Base-by-base conservation (phyloP, 1,284 basidiomycete species). In the Microbotryum intermedium region DNA sequence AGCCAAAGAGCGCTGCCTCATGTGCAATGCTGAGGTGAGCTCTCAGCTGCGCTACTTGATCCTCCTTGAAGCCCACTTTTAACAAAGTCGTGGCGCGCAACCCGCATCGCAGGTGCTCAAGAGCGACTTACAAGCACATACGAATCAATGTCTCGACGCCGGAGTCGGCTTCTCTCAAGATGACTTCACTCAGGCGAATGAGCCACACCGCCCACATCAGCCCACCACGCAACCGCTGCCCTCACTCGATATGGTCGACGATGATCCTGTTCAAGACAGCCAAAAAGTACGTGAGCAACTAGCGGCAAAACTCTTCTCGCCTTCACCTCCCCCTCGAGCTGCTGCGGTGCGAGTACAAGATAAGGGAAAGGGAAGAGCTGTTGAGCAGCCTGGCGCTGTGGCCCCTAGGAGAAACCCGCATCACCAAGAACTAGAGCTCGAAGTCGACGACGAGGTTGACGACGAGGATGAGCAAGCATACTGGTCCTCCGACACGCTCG, bases 331-430 rank as follows among this genome's bases (percentile, higher is more conserved):
- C 1, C 23, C 21, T 30, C 30, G 26, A 9, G 25, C 47, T 4
- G 21, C 39, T 18, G 34, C 21, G 2, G 13, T 16, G 34, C 34
- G 34, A 16, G 34, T 16, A 7, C 39, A 55, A 39, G 54, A 48
- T 11, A 55, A 55, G 13, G 54, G 54, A 6, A 46, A 46, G 21
- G 30, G 57, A 54, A 45, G 44, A 39, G n/a, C 52, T 54, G 4
- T 42, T 39, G 39, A 53, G 54, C 52, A 28, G 45, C 2, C 45
- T 49, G 25, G 1, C 2, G 26, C 23, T 6, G 28, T 18, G 20
- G 28, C 28, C 13, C 21, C 21, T 43, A 11, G 42, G 10, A 16
- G 20, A 3, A 3, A 28, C n/a, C 26, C 45, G 26, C 28, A 16
- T 16, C 28, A 55, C 21, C 49, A 45, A 26, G 8, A 26, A 3